Conservation (phyloP, 2,329 filamentous ascomycete species). For the Hymenoscyphus scutula region DNA sequence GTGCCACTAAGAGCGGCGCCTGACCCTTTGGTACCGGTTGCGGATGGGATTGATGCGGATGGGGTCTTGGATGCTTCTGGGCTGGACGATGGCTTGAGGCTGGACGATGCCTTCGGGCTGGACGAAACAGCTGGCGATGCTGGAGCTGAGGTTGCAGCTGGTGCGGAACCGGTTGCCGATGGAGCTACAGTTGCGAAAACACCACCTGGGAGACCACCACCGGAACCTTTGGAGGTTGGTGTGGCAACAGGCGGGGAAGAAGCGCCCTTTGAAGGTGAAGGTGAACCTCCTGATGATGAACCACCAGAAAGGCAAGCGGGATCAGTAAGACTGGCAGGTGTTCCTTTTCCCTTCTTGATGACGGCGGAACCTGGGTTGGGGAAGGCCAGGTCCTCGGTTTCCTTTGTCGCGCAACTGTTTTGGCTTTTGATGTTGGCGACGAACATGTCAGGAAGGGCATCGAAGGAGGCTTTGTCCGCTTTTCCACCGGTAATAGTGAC, state of each 20-base stretch:
- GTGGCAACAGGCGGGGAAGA: conserved; percentile 11
- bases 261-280: conserved; percentile 14
- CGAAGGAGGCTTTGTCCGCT: conserved; percentile 52
- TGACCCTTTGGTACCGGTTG: conserved; percentile 27
- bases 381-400: conserved; percentile 60
- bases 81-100: conserved; percentile 16
- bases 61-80: conserved; percentile 28
- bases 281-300: conserved; percentile 8
- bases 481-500: conserved; percentile 59
- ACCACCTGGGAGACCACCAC: conserved; percentile 29
- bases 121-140: conserved; percentile 19
- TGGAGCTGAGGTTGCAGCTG: conserved; percentile 27
- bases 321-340: conserved; percentile 26
- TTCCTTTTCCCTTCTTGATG: conserved; percentile 41
- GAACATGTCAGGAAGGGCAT: conserved; percentile 70
- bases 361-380: conserved; percentile 63
- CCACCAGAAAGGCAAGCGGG: conserved; percentile 21
- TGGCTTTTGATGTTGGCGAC: conserved; percentile 60
- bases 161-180: conserved; percentile 22
- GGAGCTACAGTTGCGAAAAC: conserved; percentile 37
- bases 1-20: conserved; percentile 26
- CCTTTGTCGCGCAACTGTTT: conserved; percentile 54
- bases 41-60: conserved; percentile 20
- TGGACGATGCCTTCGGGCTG: conserved; percentile 10
- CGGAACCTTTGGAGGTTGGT: conserved; percentile 3